These are phyloP conservation scores for Aspergillus fumigatiaffinis DNA, from an alignment of 2,329 filamentous ascomycete genomes.

Conservation along the genomic window DNA sequence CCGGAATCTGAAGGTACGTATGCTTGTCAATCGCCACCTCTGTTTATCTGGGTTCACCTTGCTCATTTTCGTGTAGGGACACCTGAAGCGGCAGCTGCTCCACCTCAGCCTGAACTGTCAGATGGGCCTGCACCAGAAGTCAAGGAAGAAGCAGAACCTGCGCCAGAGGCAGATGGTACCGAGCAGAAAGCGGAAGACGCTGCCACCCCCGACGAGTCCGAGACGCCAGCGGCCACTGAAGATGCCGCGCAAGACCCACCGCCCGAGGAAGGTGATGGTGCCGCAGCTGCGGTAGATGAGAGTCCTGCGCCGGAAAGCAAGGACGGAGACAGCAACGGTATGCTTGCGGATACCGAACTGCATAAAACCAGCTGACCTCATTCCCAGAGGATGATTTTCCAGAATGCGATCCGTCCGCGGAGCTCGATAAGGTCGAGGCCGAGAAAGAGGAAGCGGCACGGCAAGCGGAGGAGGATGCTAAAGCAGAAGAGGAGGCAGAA, in stretches of 20 bases:
- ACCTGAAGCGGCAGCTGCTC: conserved; percentile 25
- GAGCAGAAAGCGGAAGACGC: conserved; percentile 7
- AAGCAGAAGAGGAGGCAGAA: conserved; percentile 22
- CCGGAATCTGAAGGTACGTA: conserved; percentile 30
- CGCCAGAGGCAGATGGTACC: conserved; percentile 7
- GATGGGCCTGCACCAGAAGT: conserved; percentile 18
- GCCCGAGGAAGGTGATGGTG: background rate
- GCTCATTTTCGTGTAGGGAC: conserved; percentile 16
- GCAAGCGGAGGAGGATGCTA: conserved; percentile 30
- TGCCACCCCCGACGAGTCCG: conserved; percentile 7
- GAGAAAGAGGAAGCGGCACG: conserved; percentile 32
- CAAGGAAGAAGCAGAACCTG: conserved; percentile 16
- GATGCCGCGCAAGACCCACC: conserved; percentile 8
- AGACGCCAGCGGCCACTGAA: conserved; percentile 10
- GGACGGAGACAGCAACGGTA: conserved; percentile 23
- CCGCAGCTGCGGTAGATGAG: conserved; percentile 1
- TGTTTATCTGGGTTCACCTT: background rate
- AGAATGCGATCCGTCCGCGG: conserved; percentile 28
- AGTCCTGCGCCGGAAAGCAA: conserved; percentile 5
- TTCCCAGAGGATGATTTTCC: conserved; percentile 32
- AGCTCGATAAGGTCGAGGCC: conserved; percentile 27
- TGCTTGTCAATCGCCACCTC: background rate
- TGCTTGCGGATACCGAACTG: conserved; percentile 1
- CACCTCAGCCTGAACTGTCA: conserved; percentile 20
- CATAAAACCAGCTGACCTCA: conserved; percentile 10